A percentile compares a stretch with the other conserved stretches of the same genome.
These are phyloP conservation scores for Ophiostoma sp. DNA, from an alignment of 2,329 filamentous ascomycete genomes.

Conservation along the genomic window DNA sequence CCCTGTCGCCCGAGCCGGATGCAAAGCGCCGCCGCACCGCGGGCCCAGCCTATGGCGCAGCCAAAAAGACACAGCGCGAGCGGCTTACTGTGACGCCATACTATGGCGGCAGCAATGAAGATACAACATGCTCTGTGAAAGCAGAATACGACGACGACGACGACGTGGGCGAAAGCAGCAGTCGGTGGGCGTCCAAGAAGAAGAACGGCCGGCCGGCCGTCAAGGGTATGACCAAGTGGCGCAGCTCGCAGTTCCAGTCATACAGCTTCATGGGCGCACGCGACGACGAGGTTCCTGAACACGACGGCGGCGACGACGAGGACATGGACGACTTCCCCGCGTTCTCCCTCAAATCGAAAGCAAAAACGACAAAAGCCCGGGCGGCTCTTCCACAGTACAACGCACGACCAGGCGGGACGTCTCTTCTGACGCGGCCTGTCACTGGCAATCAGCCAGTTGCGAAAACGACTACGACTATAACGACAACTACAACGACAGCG, in stretches of 20 bases:
- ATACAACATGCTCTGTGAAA: constrained; percentile 4
- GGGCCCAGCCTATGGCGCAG: background rate
- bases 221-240: constrained; percentile 26
- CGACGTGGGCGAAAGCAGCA: constrained; percentile 21
- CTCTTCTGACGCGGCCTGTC: background rate
- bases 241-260: constrained; percentile 25
- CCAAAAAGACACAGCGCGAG: constrained; percentile 14
- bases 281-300: background rate
- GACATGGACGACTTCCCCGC: constrained; percentile 12
- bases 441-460: no score
- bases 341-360: background rate
- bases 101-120: constrained; percentile 7
- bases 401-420: constrained; percentile 8
- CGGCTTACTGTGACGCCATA: constrained; percentile 10
- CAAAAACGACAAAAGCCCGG: constrained; percentile 1
- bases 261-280: constrained; percentile 23
- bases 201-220: constrained; percentile 19
- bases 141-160: constrained; percentile 22
- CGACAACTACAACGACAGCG: no score
- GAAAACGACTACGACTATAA: background rate
- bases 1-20: constrained; percentile 4
- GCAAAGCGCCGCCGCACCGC: constrained; percentile 1
- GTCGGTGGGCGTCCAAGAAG: constrained; percentile 15
- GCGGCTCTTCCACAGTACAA: constrained; percentile 16
- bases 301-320: background rate